Evolutionary conservation across 2,329 filamentous ascomycete genomes (phyloP).

Genomic region (Dactylellina sp.): DNA sequence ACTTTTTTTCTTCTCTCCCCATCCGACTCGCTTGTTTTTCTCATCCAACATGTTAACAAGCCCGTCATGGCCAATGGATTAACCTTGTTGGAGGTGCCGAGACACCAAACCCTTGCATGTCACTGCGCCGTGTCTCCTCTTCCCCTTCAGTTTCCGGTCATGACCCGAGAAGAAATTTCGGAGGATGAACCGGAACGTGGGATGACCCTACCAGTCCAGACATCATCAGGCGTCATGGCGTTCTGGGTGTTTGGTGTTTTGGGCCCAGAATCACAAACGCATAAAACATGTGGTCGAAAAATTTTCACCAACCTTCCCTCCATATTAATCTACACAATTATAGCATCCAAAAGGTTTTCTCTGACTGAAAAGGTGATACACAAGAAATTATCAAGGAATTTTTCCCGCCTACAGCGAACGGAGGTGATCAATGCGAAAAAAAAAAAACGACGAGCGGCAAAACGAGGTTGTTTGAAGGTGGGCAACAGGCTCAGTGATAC

Average conservation of each 20-base stretch:
- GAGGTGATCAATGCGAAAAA: neutral
- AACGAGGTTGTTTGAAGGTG: slow-evolving; percentile 29
- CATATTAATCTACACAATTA: too few species aligned
- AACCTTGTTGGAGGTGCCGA: slow-evolving; percentile 50
- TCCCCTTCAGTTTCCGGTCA: slow-evolving; percentile 36
- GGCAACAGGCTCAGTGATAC: slow-evolving; percentile 23
- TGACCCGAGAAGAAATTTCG: slow-evolving; percentile 49
- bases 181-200: slow-evolving; percentile 41
- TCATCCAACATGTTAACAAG: slow-evolving; percentile 38
- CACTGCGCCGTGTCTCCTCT: slow-evolving; percentile 41
- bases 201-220: slow-evolving; percentile 35
- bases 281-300: too few species aligned
- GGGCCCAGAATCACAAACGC: too few species aligned
- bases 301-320: too few species aligned
- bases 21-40: slow-evolving; percentile 41
- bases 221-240: slow-evolving; percentile 44
- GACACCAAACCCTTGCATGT: slow-evolving; percentile 56
- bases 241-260: slow-evolving; percentile 18
- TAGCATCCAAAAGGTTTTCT: slow-evolving; percentile 4
- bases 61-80: slow-evolving; percentile 40
- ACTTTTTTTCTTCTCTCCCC: slow-evolving; percentile 19
- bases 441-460: slow-evolving; percentile 18
- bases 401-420: too few species aligned
- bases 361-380: slow-evolving; percentile 3
- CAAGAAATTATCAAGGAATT: neutral